Evolutionary conservation across 139 green algal genomes (phyloP).

Genomic region (Spirogloea muscicola): DNA sequence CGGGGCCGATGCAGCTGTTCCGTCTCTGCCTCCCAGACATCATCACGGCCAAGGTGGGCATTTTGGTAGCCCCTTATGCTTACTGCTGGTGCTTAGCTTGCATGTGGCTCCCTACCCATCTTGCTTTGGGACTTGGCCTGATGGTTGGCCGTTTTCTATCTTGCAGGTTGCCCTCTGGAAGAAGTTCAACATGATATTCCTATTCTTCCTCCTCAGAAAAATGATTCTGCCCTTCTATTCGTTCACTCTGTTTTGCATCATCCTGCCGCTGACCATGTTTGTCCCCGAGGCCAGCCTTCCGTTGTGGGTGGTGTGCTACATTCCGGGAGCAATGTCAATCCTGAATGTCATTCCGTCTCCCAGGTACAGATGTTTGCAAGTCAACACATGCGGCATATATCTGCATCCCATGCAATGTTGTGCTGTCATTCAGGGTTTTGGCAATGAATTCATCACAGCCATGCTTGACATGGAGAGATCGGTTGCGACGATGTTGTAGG

Average conservation of each 20-base stretch:
- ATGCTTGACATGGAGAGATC: background rate
- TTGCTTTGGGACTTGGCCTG: background rate
- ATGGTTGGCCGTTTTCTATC: background rate
- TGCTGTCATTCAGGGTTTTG: background rate
- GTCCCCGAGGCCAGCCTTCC: slow-evolving; percentile 43
- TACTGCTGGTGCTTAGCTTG: background rate
- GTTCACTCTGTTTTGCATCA: slow-evolving; percentile 77
- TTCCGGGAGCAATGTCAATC: slow-evolving; percentile 24
- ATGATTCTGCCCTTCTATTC: slow-evolving; percentile 73
- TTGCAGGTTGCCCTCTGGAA: slow-evolving; percentile 42
- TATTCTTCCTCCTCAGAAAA: slow-evolving; percentile 78
- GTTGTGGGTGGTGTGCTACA: slow-evolving; percentile 38
- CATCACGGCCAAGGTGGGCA: slow-evolving; percentile 21
- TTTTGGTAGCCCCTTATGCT: background rate
- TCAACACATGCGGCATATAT: background rate
- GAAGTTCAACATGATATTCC: slow-evolving; percentile 65
- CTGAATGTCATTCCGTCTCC: slow-evolving; percentile 29
- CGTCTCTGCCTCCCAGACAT: slow-evolving; percentile 26
- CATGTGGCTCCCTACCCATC: slow-evolving; percentile 30
- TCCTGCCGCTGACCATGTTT: slow-evolving; percentile 54
- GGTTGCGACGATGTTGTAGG: too few species aligned
- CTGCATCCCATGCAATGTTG: background rate
- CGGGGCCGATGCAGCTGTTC: slow-evolving; percentile 56
- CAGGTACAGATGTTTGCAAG: background rate
- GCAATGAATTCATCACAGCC: background rate